Conservation (phyloP, 192 early-diverging fungal species). For the Coemansia sp. region DNA sequence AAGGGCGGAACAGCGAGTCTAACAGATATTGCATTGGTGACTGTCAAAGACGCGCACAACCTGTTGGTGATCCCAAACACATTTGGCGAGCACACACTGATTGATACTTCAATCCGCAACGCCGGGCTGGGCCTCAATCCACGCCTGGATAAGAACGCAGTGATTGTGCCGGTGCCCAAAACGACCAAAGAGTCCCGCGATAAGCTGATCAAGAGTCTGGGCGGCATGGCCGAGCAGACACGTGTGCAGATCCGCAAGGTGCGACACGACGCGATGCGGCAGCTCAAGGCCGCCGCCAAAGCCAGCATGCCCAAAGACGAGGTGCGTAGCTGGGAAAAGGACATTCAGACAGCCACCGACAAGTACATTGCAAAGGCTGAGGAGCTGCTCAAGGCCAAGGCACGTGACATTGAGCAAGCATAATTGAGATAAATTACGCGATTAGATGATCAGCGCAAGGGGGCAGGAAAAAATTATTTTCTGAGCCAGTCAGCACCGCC, state of each 20-base stretch:
- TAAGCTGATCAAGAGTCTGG: conserved; percentile 62
- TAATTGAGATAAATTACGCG: conserved; percentile 3
- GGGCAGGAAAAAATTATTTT: conserved; percentile 15
- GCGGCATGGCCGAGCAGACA: conserved; percentile 62
- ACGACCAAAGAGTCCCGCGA: conserved; percentile 76
- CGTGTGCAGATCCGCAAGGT: conserved; percentile 64
- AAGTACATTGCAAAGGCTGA: conserved; percentile 63
- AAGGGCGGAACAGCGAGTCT: conserved; percentile 57
- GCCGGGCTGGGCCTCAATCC: conserved; percentile 81
- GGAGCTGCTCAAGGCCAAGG: conserved; percentile 63
- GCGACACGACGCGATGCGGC: conserved; percentile 71
- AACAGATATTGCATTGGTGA: conserved; percentile 68
- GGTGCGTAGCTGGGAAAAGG: conserved; percentile 57
- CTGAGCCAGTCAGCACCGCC: conserved; percentile 6
- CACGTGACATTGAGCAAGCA: conserved; percentile 60
- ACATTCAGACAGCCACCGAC: conserved; percentile 64
- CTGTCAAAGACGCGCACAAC: conserved; percentile 79
- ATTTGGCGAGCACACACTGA: conserved; percentile 60
- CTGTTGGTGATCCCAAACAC: conserved; percentile 77
- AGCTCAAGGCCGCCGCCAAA: conserved; percentile 65
- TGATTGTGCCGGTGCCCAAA: conserved; percentile 81
- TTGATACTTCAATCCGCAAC: conserved; percentile 75
- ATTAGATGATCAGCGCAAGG: conserved; percentile 8
- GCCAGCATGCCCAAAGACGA: conserved; percentile 56
- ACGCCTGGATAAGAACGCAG: conserved; percentile 62